Evolutionary conservation across 1,284 basidiomycete genomes (phyloP), one percentile per base, ranked within the genome.

Genomic region (Neonothopanus nambi): DNA sequence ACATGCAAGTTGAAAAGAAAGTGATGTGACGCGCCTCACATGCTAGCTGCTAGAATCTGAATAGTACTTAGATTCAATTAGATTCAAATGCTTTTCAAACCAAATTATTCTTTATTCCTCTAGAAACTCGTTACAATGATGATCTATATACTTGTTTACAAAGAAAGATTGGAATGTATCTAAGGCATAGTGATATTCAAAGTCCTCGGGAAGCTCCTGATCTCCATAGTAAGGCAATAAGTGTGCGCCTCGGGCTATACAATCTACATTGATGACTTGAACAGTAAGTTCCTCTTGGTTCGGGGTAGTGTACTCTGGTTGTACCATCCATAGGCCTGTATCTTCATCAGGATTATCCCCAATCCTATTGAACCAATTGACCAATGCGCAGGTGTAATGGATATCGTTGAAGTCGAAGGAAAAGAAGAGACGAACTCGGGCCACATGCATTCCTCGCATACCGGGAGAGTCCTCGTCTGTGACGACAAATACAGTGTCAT

Each of bases 311-410:
- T 37, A 40, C 39, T 70, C 66, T 4, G 59, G 64, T 46, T 63
- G 41, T 2, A 70, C 67, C 17, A 61, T 52, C 70, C 70, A 71
- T 63, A 70, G 64, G 0, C 69, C 70, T 1, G 64, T 70, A 1
- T 57, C 57, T 3, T 38, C 40, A 45, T 65, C 63, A 5, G 63
- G 64, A 3, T 28, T 24, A 26, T 62, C 55, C 2, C 56, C 58
- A 13, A 59, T 35, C 5, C 33, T 48, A 2, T 52, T 20, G 43
- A 65, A 70, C 67, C 69, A 68, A 8, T 65, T 26, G 0, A 69
- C 60, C 0, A 70, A 52, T 5, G 63, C 67, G 50, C 67, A 69
- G 2, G 60, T 57, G 42, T 65, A 66, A 8, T 12, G 38, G 7
- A 21, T n/a, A 35, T 45, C 23, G 45, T 55, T 2, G 42, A 28